Evolutionary conservation across 805 yeast genomes (phyloP).

Genomic region (Kazachstania africana): DNA sequence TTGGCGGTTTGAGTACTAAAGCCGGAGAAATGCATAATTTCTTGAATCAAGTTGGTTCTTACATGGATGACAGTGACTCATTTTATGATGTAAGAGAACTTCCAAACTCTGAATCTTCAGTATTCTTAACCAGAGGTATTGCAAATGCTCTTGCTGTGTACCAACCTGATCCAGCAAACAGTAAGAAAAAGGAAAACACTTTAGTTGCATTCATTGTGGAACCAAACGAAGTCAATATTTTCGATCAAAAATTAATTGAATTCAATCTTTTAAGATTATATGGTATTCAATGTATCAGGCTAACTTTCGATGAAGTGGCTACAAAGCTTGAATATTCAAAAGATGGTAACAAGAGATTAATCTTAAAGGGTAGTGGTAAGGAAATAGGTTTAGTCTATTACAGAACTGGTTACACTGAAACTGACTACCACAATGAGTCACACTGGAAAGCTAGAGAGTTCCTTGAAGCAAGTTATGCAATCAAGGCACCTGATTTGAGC

Average conservation of each 20-base stretch:
- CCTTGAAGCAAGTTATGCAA: conserved; percentile 66
- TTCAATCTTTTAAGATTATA: conserved; percentile 46
- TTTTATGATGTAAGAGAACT: conserved; percentile 32
- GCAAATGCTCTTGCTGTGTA: conserved; percentile 6
- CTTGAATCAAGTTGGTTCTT: conserved; percentile 48
- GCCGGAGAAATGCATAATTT: conserved; percentile 67
- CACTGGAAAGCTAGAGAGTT: conserved; percentile 71
- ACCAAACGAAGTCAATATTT: conserved; percentile 74
- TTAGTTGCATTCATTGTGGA: conserved; percentile 72
- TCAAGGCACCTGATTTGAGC: conserved; percentile 82
- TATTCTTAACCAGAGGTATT: conserved; percentile 7
- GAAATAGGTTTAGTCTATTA: conserved; percentile 85
- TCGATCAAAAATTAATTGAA: conserved; percentile 84
- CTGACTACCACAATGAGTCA: conserved; percentile 52
- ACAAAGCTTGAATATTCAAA: conserved; percentile 11
- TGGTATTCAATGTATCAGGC: conserved; percentile 51
- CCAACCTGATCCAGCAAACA: conserved; percentile 53
- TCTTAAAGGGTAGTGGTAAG: conserved; percentile 40
- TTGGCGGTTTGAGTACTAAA: conserved; percentile 79
- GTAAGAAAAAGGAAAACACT: conserved; percentile 38
- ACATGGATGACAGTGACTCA: conserved; percentile 28
- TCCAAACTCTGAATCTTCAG: conserved; percentile 58
- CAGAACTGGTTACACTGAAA: conserved; percentile 81
- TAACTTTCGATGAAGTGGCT: conserved; percentile 51
- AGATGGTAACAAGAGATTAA: conserved; percentile 31